Evolutionary conservation across 2,329 filamentous ascomycete species (phyloP).

Genomic region (Thielaviopsis cerberus): DNA sequence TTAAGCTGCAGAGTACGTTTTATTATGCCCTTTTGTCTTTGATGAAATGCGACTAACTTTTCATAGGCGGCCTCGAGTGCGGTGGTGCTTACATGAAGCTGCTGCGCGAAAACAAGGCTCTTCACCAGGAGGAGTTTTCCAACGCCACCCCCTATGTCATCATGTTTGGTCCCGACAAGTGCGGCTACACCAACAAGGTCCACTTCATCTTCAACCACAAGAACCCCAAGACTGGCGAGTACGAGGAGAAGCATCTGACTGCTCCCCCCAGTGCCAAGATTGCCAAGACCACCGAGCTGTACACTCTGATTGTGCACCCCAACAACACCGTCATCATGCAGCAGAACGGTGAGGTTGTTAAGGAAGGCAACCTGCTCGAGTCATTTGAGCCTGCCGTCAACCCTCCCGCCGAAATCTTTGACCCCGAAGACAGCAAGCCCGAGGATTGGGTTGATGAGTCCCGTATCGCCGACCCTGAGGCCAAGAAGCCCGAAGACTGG

Average conservation of each 20-base stretch:
- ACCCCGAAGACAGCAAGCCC: slow-evolving; percentile 83
- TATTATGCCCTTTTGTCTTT: background rate
- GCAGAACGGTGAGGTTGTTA: slow-evolving; percentile 75
- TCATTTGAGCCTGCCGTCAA: slow-evolving; percentile 90
- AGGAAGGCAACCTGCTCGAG: slow-evolving; percentile 80
- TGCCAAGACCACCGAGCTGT: slow-evolving; percentile 80
- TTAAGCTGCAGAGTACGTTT: slow-evolving; percentile 86
- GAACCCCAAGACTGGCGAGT: slow-evolving; percentile 99
- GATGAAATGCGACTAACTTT: background rate
- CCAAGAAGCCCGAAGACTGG: slow-evolving; percentile 95
- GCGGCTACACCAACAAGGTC: slow-evolving; percentile 95
- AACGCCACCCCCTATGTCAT: slow-evolving; percentile 96
- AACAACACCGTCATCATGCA: slow-evolving; percentile 90
- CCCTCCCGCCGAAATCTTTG: slow-evolving; percentile 85
- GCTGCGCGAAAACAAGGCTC: slow-evolving; percentile 88
- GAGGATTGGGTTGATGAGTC: slow-evolving; percentile 89
- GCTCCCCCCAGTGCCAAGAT: slow-evolving; percentile 71
- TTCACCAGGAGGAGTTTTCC: slow-evolving; percentile 93
- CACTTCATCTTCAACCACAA: slow-evolving; percentile 99
- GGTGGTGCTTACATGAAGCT: slow-evolving; percentile 99
- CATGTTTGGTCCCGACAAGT: slow-evolving; percentile 99
- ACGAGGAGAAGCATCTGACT: slow-evolving; percentile 97
- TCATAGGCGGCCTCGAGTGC: slow-evolving; percentile 78
- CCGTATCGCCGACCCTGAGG: slow-evolving; percentile 78
- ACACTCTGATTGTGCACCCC: slow-evolving; percentile 89